phyloP scores from a whole-genome alignment of 352 stramenopile species.

The Globisporangium viniferum region DNA sequence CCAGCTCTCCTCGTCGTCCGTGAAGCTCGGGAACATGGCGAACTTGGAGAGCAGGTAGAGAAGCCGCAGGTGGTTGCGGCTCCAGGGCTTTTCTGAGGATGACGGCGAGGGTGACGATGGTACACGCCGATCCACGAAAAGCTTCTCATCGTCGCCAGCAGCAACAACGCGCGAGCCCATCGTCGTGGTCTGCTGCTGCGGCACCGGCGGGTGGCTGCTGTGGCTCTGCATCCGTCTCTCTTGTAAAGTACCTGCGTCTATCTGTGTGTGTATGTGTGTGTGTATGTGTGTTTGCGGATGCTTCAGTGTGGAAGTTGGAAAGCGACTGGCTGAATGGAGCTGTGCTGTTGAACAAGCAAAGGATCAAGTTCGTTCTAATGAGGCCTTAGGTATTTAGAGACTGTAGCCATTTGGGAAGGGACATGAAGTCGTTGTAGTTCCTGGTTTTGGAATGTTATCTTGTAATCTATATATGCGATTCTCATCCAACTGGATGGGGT shows the following conservation, averaged over 20 bases:
- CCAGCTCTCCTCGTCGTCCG: constrained; percentile 94
- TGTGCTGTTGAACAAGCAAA: too few species aligned
- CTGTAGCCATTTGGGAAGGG: too few species aligned
- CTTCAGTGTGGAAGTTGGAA: too few species aligned
- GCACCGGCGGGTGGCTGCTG: neutral
- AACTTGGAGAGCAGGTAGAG: constrained; percentile 97
- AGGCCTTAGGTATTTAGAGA: too few species aligned
- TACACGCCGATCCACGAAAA: constrained; percentile 21
- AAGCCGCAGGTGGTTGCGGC: constrained; percentile 93
- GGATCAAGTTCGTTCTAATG: too few species aligned
- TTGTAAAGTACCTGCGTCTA: neutral
- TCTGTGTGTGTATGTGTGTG: too few species aligned
- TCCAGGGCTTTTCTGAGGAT: constrained; percentile 32
- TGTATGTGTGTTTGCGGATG: too few species aligned
- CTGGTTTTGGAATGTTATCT: too few species aligned
- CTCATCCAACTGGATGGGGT: too few species aligned
- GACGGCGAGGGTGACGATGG: neutral
- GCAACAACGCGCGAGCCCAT: constrained; percentile 7
- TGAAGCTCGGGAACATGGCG: constrained; percentile 82
- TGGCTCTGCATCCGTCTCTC: neutral
- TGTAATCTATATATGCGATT: too few species aligned
- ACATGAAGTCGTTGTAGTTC: too few species aligned
- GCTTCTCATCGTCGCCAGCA: constrained; percentile 21
- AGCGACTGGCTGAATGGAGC: too few species aligned
- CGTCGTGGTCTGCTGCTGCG: constrained; percentile 15